These are phyloP conservation scores for Gastrolobium bilobum DNA, from an alignment of 306 rosid species.

Conservation along the genomic window DNA sequence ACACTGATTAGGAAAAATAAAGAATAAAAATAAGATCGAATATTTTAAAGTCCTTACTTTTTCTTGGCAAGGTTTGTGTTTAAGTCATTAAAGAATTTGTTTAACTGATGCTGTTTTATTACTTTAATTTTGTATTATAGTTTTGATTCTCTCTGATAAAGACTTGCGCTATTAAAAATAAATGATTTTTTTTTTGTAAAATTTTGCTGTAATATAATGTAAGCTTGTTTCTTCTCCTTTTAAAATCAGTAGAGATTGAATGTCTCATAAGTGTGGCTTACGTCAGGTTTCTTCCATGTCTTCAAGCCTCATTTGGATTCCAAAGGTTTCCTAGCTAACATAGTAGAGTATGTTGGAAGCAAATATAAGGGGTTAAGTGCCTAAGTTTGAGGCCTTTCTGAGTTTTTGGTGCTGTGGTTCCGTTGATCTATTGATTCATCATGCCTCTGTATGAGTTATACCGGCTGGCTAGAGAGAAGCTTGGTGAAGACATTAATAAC, in stretches of 20 bases:
- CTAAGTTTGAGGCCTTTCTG: conserved; percentile 50
- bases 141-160: conserved; percentile 57
- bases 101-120: conserved; percentile 66
- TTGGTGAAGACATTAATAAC: conserved; percentile 60
- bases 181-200: conserved; percentile 54
- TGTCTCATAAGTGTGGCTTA: conserved; percentile 57
- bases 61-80: conserved; percentile 57
- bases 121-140: conserved; percentile 49
- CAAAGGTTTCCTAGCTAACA: conserved; percentile 43
- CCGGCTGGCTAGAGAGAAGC: conserved; percentile 69
- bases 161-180: conserved; percentile 61
- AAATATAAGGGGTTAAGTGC: conserved; percentile 47
- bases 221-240: conserved; percentile 41
- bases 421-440: conserved; percentile 42
- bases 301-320: conserved; percentile 44
- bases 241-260: conserved; percentile 50
- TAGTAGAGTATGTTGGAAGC: conserved; percentile 53
- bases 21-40: conserved; percentile 49
- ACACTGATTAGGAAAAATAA: conserved; percentile 35
- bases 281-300: conserved; percentile 57
- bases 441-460: conserved; percentile 94
- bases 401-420: conserved; percentile 49
- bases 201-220: conserved; percentile 37
- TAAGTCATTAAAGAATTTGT: conserved; percentile 61
- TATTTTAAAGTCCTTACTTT: conserved; percentile 53